These are phyloP conservation scores for Ustilaginoidea virens DNA, from an alignment of 2,329 filamentous ascomycete genomes.

Conservation along the genomic window DNA sequence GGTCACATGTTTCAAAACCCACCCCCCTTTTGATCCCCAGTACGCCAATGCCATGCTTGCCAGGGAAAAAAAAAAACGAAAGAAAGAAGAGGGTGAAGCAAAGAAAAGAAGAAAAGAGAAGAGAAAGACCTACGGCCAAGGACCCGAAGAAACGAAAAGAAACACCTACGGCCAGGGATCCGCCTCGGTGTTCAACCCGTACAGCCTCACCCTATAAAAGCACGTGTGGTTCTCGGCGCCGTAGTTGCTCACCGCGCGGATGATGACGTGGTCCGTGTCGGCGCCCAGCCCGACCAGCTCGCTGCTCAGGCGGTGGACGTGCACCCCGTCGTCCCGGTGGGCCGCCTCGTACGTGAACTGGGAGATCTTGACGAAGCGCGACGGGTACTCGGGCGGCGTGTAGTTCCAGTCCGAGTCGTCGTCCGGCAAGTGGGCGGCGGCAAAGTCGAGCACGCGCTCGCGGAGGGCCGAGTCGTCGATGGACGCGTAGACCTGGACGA, in stretches of 20 bases:
- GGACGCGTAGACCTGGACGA: constrained; percentile 55
- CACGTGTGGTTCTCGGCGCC: constrained; percentile 45
- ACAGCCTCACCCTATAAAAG: constrained; percentile 47
- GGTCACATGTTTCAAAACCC: no score
- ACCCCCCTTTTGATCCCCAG: no score
- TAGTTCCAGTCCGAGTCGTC: constrained; percentile 14
- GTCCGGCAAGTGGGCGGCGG: constrained; percentile 23
- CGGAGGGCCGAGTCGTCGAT: constrained; percentile 31
- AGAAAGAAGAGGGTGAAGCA: neutral
- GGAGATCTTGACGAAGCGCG: constrained; percentile 40
- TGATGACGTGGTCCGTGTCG: constrained; percentile 33
- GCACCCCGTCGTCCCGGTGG: constrained; percentile 25
- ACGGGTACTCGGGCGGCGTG: constrained; percentile 11
- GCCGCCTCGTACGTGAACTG: constrained; percentile 37
- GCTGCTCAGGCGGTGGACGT: constrained; percentile 36
- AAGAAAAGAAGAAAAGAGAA: neutral
- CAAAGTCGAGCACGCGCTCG: constrained; percentile 26
- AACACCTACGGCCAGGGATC: constrained; percentile 2
- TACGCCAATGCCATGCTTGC: neutral
- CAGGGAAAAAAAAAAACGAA: neutral
- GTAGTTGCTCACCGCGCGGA: constrained; percentile 43
- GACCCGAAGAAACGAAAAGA: no score
- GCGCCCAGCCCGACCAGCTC: constrained; percentile 32
- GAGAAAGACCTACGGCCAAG: neutral
- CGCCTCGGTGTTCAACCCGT: constrained; percentile 24